Base-by-base conservation (phyloP, 805 yeast species). In the Yamadazyma paraphyllophila region DNA sequence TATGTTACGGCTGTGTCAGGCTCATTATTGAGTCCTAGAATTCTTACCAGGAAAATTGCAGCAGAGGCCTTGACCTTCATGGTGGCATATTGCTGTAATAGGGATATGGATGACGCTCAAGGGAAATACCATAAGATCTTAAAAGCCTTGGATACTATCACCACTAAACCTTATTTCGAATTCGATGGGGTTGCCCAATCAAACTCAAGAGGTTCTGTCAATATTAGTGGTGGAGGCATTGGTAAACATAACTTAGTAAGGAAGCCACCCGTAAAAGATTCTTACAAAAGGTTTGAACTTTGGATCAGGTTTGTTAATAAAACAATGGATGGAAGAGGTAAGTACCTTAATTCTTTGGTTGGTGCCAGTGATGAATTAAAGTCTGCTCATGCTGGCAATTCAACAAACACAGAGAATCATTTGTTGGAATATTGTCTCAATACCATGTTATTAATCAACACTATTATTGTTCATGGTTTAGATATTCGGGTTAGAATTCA, bases 341-440 rank as follows among this genome's bases (percentile, higher is more conserved):
- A 82, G 56, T 70, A 69, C 51, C 75, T 87, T 77, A 96, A 97
- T 9, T 88, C 97, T 0, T 64, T 85, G 56, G 98, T 92, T 7
- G 97, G 97, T 1, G 96, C 97, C 0, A 83, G 88, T 47, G 94
- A 85, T 8, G 97, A 92, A 53, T 76, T 81, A 44, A 82, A 81
- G 47, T 62, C 76, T 10, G 65, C 65, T 6, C 61, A 60, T 48
- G 56, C 64, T 6, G 68, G 69, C 2, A 79, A 81, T 0, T 74
- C 74, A 41, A 76, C 81, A 20, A 50, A 47, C 34, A 20, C 40
- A 13, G 92, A 87, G 57, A 75, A 74, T 44, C 79, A 82, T 45
- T 66, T 88, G 20, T 66, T 77, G 48, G 96, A 90, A 46, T 91
- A 87, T 61, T 76, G 85, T 12, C 65, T 84, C 41, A 73, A 87